Evolutionary conservation across 805 yeast species (phyloP).

Genomic region (Cyberlindnera mississippiensis): DNA sequence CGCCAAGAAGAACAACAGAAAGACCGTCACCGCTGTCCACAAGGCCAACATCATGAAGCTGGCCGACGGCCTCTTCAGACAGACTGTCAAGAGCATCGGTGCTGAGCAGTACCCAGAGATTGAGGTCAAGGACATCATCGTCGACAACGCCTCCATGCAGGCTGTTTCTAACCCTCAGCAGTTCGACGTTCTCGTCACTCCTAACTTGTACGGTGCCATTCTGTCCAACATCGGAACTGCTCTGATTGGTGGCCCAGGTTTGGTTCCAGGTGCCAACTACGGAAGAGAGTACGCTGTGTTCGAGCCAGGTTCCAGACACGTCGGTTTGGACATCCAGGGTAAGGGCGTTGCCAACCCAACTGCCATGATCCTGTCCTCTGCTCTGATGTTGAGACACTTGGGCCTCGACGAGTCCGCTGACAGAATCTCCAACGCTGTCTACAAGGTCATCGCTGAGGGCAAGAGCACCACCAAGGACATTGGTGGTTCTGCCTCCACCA

Average conservation of each 20-base stretch:
- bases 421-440: slow-evolving; percentile 84
- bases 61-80: slow-evolving; percentile 97
- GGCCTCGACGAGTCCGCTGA: slow-evolving; percentile 84
- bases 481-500: slow-evolving; percentile 85
- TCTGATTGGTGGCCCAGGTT: slow-evolving; percentile 94
- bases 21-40: slow-evolving; percentile 93
- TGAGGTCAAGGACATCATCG: slow-evolving; percentile 86
- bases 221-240: slow-evolving; percentile 98
- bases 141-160: slow-evolving; percentile 98
- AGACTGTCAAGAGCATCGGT: slow-evolving; percentile 84
- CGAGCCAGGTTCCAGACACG: slow-evolving; percentile 99
- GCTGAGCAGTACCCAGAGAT: slow-evolving; percentile 82
- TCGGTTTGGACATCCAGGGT: slow-evolving; percentile 94
- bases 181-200: slow-evolving; percentile 96
- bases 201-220: slow-evolving; percentile 97
- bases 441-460: slow-evolving; percentile 87
- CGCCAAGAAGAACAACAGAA: slow-evolving; percentile 88
- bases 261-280: slow-evolving; percentile 97
- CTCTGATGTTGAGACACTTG: slow-evolving; percentile 91
- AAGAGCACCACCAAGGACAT: slow-evolving; percentile 81
- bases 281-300: slow-evolving; percentile 97
- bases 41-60: slow-evolving; percentile 99
- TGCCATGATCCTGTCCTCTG: slow-evolving; percentile 89
- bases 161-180: slow-evolving; percentile 98
- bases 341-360: slow-evolving; percentile 96